phyloP scores from a whole-genome alignment of 2,329 filamentous ascomycete species.

The Calonectria leucothoes region DNA sequence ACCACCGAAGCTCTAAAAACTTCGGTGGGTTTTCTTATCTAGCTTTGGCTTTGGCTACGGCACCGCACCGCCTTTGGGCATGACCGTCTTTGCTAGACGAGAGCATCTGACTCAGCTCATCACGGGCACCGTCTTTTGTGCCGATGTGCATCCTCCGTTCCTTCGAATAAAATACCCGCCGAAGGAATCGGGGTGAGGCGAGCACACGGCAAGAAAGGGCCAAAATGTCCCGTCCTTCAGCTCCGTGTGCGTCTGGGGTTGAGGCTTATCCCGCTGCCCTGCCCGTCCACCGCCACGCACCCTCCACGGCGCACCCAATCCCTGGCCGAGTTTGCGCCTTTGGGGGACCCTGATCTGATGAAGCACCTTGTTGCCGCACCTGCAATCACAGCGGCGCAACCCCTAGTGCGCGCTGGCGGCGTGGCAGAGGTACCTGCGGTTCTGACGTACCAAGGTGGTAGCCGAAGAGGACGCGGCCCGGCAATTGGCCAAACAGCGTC shows the following conservation, averaged over 20 bases:
- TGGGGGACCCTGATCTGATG: conserved; percentile 10
- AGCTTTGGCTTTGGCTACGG: neutral
- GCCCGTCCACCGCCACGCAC: neutral
- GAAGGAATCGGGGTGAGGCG: too few species aligned
- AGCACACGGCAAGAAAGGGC: neutral
- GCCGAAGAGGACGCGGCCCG: conserved; percentile 1
- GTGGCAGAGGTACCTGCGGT: conserved; percentile 18
- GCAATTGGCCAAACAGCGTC: conserved; percentile 23
- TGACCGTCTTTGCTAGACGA: neutral
- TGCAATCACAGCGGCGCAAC: neutral
- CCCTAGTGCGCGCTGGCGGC: conserved; percentile 2
- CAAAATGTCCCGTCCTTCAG: neutral
- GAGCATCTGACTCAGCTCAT: neutral
- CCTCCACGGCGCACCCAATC: neutral
- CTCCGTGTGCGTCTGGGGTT: neutral
- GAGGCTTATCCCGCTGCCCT: neutral
- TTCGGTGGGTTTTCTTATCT: conserved; percentile 1
- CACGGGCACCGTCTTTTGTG: neutral
- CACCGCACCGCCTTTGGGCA: neutral
- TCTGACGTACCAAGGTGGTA: conserved; percentile 21
- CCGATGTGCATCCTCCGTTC: neutral
- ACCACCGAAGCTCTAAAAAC: neutral
- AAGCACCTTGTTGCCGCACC: neutral
- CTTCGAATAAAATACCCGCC: neutral
- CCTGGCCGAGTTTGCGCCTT: neutral